These are phyloP conservation scores for Saturnispora sekii DNA, from an alignment of 805 yeast species.

Conservation along the genomic window DNA sequence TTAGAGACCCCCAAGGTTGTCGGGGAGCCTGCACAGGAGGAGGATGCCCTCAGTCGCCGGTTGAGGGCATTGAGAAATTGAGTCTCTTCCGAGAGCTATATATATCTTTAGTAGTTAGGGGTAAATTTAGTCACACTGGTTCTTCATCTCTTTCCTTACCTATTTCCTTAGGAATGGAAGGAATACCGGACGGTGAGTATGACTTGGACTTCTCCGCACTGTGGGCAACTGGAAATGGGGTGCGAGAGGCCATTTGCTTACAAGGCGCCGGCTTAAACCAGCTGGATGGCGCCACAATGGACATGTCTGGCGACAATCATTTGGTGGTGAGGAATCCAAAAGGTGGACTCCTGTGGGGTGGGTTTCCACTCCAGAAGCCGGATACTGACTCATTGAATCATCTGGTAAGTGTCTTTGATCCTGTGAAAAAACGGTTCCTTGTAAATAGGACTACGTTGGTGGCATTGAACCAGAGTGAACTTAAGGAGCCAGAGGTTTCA, in stretches of 20 bases:
- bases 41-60: constrained; percentile 75
- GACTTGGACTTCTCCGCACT: constrained; percentile 21
- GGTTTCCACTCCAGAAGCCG: too few species aligned
- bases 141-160: background rate
- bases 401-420: constrained; percentile 2
- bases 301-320: too few species aligned
- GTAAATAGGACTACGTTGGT: background rate
- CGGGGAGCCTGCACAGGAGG: constrained; percentile 54
- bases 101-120: background rate
- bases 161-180: background rate
- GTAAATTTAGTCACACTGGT: background rate
- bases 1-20: constrained; percentile 27
- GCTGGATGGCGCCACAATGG: too few species aligned
- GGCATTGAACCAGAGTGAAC: background rate
- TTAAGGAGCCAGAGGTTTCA: background rate
- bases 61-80: constrained; percentile 68
- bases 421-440: constrained; percentile 1
- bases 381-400: background rate
- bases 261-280: too few species aligned
- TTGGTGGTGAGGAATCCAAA: too few species aligned
- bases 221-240: background rate
- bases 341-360: too few species aligned
- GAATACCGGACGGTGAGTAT: constrained; percentile 29
- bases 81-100: background rate
- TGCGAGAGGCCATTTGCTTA: too few species aligned